Percentiles rank a stretch among this genome's conserved stretches.
These are phyloP conservation scores for Backusella psychrophila DNA, from an alignment of 192 early-diverging fungal genomes.

Conservation along the genomic window DNA sequence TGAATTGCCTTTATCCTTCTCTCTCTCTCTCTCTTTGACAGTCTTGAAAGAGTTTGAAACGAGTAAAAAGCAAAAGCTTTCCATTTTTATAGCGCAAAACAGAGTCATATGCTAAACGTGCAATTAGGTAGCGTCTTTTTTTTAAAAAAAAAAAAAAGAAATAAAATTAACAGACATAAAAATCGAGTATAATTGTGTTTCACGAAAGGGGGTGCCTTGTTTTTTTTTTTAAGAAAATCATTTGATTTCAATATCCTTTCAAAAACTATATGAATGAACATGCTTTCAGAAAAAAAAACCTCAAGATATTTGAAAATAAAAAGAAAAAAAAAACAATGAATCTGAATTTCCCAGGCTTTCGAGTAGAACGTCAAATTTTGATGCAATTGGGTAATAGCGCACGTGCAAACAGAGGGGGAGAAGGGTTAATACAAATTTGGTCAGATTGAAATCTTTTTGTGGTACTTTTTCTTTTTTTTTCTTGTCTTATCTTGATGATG, in stretches of 20 bases:
- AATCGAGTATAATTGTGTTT: neutral
- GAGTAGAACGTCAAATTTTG: neutral
- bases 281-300: too few species aligned
- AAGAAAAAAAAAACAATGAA: neutral
- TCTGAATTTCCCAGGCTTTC: slow-evolving; percentile 2
- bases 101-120: neutral
- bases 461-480: neutral
- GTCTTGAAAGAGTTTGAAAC: neutral
- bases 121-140: neutral
- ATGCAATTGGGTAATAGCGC: neutral
- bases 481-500: neutral
- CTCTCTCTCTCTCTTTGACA: neutral
- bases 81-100: too few species aligned
- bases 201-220: neutral
- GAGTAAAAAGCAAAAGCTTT: too few species aligned
- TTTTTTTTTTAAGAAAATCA: too few species aligned
- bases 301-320: neutral
- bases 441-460: neutral
- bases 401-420: neutral
- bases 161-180: neutral
- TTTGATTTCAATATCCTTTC: too few species aligned
- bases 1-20: too few species aligned
- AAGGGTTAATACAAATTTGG: neutral
- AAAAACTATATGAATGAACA: too few species aligned
- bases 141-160: too few species aligned